Conservation (phyloP, 371 early-diverging fungal species). For the Dentiscutata heterogama region DNA sequence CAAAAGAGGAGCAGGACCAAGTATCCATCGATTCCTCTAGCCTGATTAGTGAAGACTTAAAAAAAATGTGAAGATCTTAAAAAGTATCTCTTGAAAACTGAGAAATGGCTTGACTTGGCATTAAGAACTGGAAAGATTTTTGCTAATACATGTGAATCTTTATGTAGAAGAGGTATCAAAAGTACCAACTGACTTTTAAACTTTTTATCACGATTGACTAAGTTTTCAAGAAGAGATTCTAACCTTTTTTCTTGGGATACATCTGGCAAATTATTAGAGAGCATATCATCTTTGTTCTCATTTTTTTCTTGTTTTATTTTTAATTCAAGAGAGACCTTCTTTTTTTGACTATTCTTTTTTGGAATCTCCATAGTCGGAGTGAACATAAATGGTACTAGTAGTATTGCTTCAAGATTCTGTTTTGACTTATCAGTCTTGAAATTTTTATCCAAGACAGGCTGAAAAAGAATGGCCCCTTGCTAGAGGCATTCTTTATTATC, state of each 20-base stretch:
- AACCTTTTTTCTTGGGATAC: background rate
- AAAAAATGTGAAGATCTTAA: no score
- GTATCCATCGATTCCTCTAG: background rate
- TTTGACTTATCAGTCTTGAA: background rate
- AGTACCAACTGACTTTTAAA: background rate
- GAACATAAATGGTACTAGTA: background rate
- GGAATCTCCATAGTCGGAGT: background rate
- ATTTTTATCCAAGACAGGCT: background rate
- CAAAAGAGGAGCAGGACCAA: background rate
- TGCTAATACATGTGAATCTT: background rate
- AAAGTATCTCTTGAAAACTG: no score
- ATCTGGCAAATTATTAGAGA: constrained; percentile 25
- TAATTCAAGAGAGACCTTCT: no score
- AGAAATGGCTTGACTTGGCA: no score
- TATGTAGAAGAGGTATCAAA: background rate
- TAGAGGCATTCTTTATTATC: background rate
- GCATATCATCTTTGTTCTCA: background rate
- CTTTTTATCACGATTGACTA: constrained; percentile 19
- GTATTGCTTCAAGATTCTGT: constrained; percentile 2
- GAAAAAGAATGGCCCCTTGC: background rate
- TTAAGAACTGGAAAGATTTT: background rate
- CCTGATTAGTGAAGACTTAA: no score
- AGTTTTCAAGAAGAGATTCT: constrained; percentile 27
- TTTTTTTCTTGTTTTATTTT: no score
- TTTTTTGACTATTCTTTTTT: constrained; percentile 23